Evolutionary conservation across 441 rosid genomes (phyloP).

Genomic region (Omphalea diandra): DNA sequence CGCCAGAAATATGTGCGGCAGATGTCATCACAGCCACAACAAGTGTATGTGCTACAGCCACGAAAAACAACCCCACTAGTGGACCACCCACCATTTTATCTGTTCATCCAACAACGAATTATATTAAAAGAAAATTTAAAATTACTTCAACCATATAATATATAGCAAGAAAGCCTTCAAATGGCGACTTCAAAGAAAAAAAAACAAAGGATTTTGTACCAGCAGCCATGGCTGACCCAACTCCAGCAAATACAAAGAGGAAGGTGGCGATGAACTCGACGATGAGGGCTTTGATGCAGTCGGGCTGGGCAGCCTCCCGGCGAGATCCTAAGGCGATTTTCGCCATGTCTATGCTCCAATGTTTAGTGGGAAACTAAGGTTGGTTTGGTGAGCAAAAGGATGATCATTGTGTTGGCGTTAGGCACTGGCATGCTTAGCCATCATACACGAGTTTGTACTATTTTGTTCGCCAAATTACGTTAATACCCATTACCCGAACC

Average conservation of each 20-base stretch:
- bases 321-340: slow-evolving; percentile 61
- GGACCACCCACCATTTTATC: slow-evolving; percentile 47
- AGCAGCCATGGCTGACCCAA: slow-evolving; percentile 73
- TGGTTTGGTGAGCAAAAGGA: neutral
- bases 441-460: neutral
- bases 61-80: slow-evolving; percentile 56
- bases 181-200: too few relatives aligned
- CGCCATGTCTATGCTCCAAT: slow-evolving; percentile 37
- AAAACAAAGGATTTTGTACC: slow-evolving; percentile 39
- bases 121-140: too few relatives aligned
- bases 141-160: too few relatives aligned
- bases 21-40: slow-evolving; percentile 83
- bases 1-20: slow-evolving; percentile 89
- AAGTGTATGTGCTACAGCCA: slow-evolving; percentile 79
- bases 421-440: neutral
- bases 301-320: slow-evolving; percentile 58
- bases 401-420: neutral
- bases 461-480: slow-evolving; percentile 5
- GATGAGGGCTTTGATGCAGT: slow-evolving; percentile 68
- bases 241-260: slow-evolving; percentile 77
- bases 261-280: slow-evolving; percentile 83
- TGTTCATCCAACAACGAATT: slow-evolving; percentile 23
- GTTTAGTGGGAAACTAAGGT: neutral
- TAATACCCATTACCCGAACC: slow-evolving; percentile 7
- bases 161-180: too few relatives aligned